Evolutionary conservation across 208 protist genomes (phyloP).

Genomic region (Porcisia deanei): DNA sequence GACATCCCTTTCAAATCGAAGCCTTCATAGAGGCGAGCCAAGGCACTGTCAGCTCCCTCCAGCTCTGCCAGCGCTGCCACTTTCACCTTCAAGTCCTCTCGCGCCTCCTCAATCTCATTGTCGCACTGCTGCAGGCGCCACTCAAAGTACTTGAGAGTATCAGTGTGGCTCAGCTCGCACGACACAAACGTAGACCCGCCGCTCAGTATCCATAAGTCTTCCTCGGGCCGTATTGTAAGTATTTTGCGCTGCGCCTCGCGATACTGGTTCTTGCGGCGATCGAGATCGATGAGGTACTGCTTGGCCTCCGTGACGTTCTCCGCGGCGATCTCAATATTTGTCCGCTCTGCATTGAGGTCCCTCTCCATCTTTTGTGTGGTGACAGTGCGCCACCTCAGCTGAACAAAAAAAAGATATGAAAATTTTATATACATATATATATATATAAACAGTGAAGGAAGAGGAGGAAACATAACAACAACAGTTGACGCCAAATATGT

Average conservation of each 20-base stretch:
- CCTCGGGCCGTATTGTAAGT: constrained; percentile 36
- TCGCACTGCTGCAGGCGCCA: constrained; percentile 61
- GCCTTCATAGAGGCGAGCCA: constrained; percentile 67
- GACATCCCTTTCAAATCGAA: constrained; percentile 62
- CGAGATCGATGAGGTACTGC: constrained; percentile 70
- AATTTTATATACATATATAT: neutral
- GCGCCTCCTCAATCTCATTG: constrained; percentile 57
- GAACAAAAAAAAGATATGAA: neutral
- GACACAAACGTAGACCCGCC: constrained; percentile 79
- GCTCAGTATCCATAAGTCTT: constrained; percentile 77
- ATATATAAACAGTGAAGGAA: neutral
- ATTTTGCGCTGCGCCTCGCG: constrained; percentile 71
- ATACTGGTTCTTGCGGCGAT: constrained; percentile 80
- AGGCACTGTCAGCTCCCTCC: constrained; percentile 74
- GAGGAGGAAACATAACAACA: neutral
- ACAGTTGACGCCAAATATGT: neutral
- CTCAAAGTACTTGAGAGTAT: constrained; percentile 62
- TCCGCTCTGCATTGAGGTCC: constrained; percentile 30
- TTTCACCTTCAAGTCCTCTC: constrained; percentile 75
- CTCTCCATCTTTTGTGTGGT: constrained; percentile 14
- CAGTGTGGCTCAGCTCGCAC: constrained; percentile 54
- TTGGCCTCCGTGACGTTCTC: constrained; percentile 71
- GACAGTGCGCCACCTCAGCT: neutral
- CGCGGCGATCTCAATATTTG: constrained; percentile 58
- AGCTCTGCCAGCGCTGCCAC: constrained; percentile 76